Conservation (phyloP, 306 rosid species). For the Cucurbita ficifolia region DNA sequence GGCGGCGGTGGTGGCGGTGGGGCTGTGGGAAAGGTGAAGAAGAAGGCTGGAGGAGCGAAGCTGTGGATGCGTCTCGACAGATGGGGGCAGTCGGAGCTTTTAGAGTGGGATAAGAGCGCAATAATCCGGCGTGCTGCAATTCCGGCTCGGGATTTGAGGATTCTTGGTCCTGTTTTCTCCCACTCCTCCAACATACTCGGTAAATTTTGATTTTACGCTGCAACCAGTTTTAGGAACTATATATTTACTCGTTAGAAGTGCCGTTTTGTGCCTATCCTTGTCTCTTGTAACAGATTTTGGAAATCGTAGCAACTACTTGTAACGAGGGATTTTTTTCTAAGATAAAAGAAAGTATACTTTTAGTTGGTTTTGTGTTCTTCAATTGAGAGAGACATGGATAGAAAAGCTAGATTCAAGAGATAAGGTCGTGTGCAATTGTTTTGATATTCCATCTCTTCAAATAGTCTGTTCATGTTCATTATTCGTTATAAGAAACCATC, state of each 20-base stretch:
- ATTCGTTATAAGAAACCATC: not conserved
- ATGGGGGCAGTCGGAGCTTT: constrained; percentile 60
- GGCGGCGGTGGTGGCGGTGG: constrained; percentile 8
- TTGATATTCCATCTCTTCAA: not conserved
- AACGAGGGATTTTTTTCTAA: not conserved
- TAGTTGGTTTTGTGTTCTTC: not conserved
- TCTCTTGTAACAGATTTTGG: not conserved
- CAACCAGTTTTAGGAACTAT: not conserved
- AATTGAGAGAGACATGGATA: not conserved
- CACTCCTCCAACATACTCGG: constrained; percentile 91
- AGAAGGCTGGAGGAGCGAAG: constrained; percentile 71
- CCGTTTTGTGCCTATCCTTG: not conserved
- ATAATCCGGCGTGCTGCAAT: constrained; percentile 63
- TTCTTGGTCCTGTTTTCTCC: constrained; percentile 88
- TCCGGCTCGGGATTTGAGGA: constrained; percentile 80
- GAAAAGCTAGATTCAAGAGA: not conserved
- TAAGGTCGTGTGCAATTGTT: not conserved
- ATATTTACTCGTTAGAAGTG: not conserved
- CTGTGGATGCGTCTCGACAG: constrained; percentile 84
- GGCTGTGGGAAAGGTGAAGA: constrained; percentile 43
- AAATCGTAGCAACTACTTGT: not conserved
- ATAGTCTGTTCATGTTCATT: not conserved
- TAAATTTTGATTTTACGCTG: constrained; percentile 10
- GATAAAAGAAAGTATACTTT: not conserved
- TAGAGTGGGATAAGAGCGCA: constrained; percentile 70